Conservation (phyloP, 2,329 filamentous ascomycete genomes). For the Leptographium galeiforme region DNA sequence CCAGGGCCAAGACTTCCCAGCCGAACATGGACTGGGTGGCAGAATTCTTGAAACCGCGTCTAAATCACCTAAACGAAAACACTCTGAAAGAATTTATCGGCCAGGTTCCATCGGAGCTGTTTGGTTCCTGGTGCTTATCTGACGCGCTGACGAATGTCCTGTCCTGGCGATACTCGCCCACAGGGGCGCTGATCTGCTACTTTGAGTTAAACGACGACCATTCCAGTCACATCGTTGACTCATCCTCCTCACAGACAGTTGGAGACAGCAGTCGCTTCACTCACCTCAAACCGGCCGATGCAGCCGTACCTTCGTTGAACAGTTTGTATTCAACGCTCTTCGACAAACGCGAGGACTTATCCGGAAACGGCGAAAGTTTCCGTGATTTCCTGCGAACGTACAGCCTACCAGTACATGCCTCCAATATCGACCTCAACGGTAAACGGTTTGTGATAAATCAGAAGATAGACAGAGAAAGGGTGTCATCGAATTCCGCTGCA, state of each 20-base stretch:
- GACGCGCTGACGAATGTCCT: constrained; percentile 1
- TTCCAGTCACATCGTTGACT: too few species aligned
- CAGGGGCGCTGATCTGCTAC: constrained; percentile 5
- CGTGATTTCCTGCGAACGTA: not conserved
- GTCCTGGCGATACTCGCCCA: constrained; percentile 2
- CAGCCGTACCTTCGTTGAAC: not conserved
- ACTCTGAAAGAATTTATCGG: not conserved
- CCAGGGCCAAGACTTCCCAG: not conserved
- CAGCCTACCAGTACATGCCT: not conserved
- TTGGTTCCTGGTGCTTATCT: constrained; percentile 3
- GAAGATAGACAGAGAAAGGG: too few species aligned
- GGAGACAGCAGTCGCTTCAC: not conserved
- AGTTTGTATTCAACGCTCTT: not conserved
- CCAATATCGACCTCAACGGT: not conserved
- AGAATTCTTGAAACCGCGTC: not conserved
- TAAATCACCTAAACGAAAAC: not conserved
- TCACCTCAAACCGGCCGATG: not conserved
- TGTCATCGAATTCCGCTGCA: too few species aligned
- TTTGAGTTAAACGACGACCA: not conserved
- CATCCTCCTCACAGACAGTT: too few species aligned
- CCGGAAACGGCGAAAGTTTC: too few species aligned
- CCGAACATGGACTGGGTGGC: constrained; percentile 5
- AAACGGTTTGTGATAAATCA: not conserved
- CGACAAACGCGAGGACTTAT: too few species aligned
- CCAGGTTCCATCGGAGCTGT: not conserved